Base-by-base conservation (phyloP, 2,329 filamentous ascomycete species). In the Aureobasidium lini region DNA sequence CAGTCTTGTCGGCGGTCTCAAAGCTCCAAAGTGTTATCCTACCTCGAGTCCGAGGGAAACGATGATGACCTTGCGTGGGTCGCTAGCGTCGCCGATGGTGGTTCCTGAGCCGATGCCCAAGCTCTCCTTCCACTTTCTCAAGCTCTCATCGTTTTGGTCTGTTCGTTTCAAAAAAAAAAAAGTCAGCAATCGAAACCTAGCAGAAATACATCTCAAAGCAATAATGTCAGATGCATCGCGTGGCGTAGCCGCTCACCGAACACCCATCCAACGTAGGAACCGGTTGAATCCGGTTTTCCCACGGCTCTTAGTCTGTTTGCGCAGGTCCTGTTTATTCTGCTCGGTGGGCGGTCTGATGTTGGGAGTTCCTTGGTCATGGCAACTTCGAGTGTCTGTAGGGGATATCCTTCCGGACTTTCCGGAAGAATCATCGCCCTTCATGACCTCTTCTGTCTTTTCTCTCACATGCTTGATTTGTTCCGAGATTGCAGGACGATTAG, bases 41-140 rank as follows among this genome's bases (percentile, higher is more conserved):
- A 59, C 72, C 72, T 96, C 88, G 76, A 99, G 87, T 62, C 90
- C 87, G 59, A 99, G 87, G 60, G 90, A 89, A 68, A 90, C 84
- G 77, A 97, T 96, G 77, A 96, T 92, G 78, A 91, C 95, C 72
- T 89, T 90, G 67, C 93, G 89, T 50, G 88, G 85, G 71, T 97
- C 93, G 71, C 81, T 89, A 61, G 77, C 75, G 70, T 80, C 76
- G 47, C 75, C 75, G 66, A 79, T 74, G 66, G 72, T 68, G 61
- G 73, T 75, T 67, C 84, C 78, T 60, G 80, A 85, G 64, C 86
- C 84, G 62, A 97, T 85, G 67, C 94, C 94, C 62, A 99, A 87
- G 11, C 93, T 97, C 71, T 93, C 84, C 81, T 99, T 99, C 88
- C 95, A 99, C 70, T 93, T 88, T 77, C 95, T 89, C 69, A 99